These are phyloP conservation scores for Ceratobasidium sp. DNA, from an alignment of 1,284 basidiomycete species.

Conservation along the genomic window DNA sequence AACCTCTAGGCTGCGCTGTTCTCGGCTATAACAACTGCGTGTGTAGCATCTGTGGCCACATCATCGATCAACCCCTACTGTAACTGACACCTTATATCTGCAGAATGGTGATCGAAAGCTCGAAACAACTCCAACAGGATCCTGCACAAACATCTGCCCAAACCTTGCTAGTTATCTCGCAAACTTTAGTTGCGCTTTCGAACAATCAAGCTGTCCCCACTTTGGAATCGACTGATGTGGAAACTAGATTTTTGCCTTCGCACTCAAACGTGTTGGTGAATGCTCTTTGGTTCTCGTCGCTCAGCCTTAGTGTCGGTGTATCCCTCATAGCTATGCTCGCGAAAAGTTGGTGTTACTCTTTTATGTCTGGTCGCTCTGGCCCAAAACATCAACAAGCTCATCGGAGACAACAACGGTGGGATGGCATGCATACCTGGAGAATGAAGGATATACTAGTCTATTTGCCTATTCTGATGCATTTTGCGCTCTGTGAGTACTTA, in stretches of 20 bases:
- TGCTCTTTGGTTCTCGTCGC: neutral
- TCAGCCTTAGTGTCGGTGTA: constrained; percentile 4
- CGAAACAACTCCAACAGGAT: neutral
- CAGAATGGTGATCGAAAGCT: constrained; percentile 16
- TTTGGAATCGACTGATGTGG: neutral
- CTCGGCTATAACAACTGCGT: constrained; percentile 12
- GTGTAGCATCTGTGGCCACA: neutral
- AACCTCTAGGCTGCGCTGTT: constrained; percentile 9
- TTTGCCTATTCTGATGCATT: constrained; percentile 4
- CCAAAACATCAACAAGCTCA: neutral
- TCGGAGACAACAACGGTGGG: constrained; percentile 12
- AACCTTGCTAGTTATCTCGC: neutral
- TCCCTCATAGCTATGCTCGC: constrained; percentile 20
- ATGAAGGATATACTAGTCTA: constrained; percentile 1
- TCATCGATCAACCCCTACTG: neutral
- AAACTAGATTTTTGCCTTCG: neutral
- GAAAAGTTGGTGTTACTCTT: constrained; percentile 24
- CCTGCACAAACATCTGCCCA: constrained; percentile 6
- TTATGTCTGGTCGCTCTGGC: neutral
- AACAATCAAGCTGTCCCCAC: neutral
- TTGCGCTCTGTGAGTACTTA: constrained; percentile 1
- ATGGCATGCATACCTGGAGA: neutral
- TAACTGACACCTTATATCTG: neutral
- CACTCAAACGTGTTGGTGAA: neutral
- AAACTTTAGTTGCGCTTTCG: neutral